phyloP scores from a whole-genome alignment of 352 stramenopile species.

The Pythium sp. region DNA sequence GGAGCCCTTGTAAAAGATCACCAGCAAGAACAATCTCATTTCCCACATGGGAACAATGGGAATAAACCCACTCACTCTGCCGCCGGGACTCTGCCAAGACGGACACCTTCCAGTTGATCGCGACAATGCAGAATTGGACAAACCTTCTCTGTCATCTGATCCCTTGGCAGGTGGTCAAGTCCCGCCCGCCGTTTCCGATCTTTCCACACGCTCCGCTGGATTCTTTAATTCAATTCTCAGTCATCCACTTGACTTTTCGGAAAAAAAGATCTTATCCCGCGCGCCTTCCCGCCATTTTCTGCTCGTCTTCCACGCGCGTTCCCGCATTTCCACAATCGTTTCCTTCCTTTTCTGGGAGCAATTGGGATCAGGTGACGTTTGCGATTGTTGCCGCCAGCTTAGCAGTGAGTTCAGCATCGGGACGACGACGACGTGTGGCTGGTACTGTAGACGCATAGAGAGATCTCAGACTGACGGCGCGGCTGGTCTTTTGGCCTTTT shows the following conservation, averaged over 20 bases:
- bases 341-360: no score
- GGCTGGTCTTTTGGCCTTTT: not conserved
- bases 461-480: not conserved
- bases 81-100: no score
- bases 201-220: not conserved
- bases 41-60: no score
- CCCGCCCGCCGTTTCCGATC: no score
- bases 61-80: not conserved
- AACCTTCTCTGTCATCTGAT: not conserved
- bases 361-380: no score
- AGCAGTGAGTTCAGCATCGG: not conserved
- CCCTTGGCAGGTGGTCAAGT: not conserved
- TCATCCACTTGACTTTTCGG: not conserved
- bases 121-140: not conserved
- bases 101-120: not conserved
- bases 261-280: slow-evolving; percentile 4
- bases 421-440: not conserved
- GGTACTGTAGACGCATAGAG: not conserved
- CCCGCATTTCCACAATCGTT: not conserved
- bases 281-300: not conserved
- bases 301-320: not conserved
- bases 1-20: no score
- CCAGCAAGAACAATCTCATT: no score
- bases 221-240: not conserved
- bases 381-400: no score